Evolutionary conservation across 352 stramenopile genomes (phyloP).

Genomic region (Ophiocytium majus): DNA sequence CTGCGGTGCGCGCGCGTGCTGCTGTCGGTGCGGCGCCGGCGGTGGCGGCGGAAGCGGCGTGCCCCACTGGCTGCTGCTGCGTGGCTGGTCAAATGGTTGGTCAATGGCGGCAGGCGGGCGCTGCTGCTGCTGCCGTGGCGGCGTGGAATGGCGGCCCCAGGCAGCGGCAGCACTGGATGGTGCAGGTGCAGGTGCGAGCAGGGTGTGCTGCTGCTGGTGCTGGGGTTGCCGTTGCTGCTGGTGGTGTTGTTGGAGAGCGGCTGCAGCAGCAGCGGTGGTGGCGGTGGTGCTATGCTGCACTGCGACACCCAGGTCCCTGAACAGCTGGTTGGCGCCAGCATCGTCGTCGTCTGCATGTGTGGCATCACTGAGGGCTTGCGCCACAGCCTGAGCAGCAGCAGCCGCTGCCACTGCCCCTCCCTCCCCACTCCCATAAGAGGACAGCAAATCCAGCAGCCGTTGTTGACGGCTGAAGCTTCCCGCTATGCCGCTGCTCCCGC

Average conservation of each 20-base stretch:
- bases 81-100: too few species aligned
- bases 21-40: too few species aligned
- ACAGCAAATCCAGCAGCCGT: not conserved
- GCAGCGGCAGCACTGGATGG: not conserved
- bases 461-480: not conserved
- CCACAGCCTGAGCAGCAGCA: not conserved
- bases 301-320: not conserved
- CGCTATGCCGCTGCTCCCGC: not conserved
- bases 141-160: too few species aligned
- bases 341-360: slow-evolving; percentile 4
- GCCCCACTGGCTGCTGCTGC: too few species aligned
- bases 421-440: not conserved
- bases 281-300: not conserved
- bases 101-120: too few species aligned
- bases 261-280: not conserved
- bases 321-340: too few species aligned
- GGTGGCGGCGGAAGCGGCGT: too few species aligned
- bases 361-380: not conserved
- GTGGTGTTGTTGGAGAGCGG: not conserved
- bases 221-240: not conserved
- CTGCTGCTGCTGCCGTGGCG: too few species aligned
- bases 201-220: slow-evolving; percentile 1
- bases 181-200: not conserved
- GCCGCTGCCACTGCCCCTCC: not conserved
- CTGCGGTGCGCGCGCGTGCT: too few species aligned